Conservation (phyloP, 2,329 filamentous ascomycete species). For the Colletotrichum gigasporum region DNA sequence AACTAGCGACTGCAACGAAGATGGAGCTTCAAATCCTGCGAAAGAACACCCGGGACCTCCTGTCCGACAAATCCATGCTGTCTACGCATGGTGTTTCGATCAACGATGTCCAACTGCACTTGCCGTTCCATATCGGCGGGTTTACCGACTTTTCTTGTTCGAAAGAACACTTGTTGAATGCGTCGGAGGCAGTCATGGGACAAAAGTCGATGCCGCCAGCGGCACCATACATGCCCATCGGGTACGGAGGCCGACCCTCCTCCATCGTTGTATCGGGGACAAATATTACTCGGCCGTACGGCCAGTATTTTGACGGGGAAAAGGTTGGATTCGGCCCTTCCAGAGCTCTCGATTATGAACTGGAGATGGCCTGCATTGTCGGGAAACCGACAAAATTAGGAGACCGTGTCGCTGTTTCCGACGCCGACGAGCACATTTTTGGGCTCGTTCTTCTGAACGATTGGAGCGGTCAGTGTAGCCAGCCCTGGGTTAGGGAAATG, state of each 20-base stretch:
- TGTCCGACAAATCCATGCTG: slow-evolving; percentile 27
- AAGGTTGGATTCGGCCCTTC: slow-evolving; percentile 42
- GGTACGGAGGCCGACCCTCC: slow-evolving; percentile 64
- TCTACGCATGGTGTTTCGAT: slow-evolving; percentile 26
- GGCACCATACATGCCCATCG: slow-evolving; percentile 59
- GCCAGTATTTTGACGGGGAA: slow-evolving; percentile 44
- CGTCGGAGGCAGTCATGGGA: slow-evolving; percentile 50
- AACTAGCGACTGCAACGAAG: slow-evolving; percentile 56
- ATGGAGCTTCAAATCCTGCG: slow-evolving; percentile 49
- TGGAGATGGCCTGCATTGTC: slow-evolving; percentile 56
- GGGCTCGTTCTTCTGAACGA: slow-evolving; percentile 71
- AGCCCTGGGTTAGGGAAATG: slow-evolving; percentile 34
- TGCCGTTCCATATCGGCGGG: slow-evolving; percentile 64
- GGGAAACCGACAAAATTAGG: slow-evolving; percentile 50
- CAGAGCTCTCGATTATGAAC: slow-evolving; percentile 50
- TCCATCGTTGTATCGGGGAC: slow-evolving; percentile 61
- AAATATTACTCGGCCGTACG: slow-evolving; percentile 55
- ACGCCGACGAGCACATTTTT: slow-evolving; percentile 68
- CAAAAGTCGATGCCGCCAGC: slow-evolving; percentile 50
- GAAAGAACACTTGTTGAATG: slow-evolving; percentile 62
- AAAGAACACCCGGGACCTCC: slow-evolving; percentile 46
- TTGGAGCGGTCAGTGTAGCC: slow-evolving; percentile 61
- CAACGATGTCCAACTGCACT: slow-evolving; percentile 48
- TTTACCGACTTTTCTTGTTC: slow-evolving; percentile 67
- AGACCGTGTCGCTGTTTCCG: slow-evolving; percentile 48